Percentiles rank a stretch among this genome's conserved stretches.
phyloP scores from a whole-genome alignment of 2,329 filamentous ascomycete species.

The Torrubiella hemipterigena region DNA sequence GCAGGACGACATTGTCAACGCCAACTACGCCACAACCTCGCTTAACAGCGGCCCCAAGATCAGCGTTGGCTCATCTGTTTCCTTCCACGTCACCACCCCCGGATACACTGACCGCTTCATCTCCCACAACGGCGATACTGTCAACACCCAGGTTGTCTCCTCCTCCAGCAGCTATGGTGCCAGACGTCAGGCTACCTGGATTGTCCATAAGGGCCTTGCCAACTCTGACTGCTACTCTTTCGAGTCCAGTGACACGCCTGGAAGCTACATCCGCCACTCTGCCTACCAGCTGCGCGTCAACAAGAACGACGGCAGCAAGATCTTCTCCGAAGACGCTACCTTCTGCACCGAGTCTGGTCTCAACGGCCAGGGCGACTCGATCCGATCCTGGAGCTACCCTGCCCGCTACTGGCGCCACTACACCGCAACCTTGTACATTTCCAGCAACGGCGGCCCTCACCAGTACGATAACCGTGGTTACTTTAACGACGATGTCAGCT shows the following conservation, averaged over 20 bases:
- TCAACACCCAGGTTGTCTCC: slow-evolving; percentile 43
- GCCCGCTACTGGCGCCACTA: slow-evolving; percentile 46
- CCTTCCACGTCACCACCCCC: slow-evolving; percentile 42
- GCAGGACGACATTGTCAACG: slow-evolving; percentile 48
- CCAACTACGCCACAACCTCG: slow-evolving; percentile 37
- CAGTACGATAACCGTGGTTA: slow-evolving; percentile 33
- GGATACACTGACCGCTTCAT: slow-evolving; percentile 42
- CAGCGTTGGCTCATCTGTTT: slow-evolving; percentile 35
- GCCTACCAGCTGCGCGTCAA: slow-evolving; percentile 37
- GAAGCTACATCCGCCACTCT: slow-evolving; percentile 45
- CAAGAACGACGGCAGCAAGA: slow-evolving; percentile 41
- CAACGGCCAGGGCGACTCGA: slow-evolving; percentile 35
- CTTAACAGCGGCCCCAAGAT: slow-evolving; percentile 34
- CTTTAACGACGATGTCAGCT: slow-evolving; percentile 45
- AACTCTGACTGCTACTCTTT: slow-evolving; percentile 49
- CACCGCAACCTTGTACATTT: slow-evolving; percentile 24
- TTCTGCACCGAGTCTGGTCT: slow-evolving; percentile 45
- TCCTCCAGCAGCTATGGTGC: slow-evolving; percentile 35
- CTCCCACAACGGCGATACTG: slow-evolving; percentile 34
- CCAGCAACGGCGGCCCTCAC: slow-evolving; percentile 42
- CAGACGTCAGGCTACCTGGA: slow-evolving; percentile 40
- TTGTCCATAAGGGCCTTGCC: slow-evolving; percentile 39
- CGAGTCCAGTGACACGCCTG: slow-evolving; percentile 44
- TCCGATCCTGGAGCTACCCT: slow-evolving; percentile 47
- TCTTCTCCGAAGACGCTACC: slow-evolving; percentile 48